Base-by-base conservation (phyloP, 2,329 filamentous ascomycete species). In the Fusarium duplospermum region DNA sequence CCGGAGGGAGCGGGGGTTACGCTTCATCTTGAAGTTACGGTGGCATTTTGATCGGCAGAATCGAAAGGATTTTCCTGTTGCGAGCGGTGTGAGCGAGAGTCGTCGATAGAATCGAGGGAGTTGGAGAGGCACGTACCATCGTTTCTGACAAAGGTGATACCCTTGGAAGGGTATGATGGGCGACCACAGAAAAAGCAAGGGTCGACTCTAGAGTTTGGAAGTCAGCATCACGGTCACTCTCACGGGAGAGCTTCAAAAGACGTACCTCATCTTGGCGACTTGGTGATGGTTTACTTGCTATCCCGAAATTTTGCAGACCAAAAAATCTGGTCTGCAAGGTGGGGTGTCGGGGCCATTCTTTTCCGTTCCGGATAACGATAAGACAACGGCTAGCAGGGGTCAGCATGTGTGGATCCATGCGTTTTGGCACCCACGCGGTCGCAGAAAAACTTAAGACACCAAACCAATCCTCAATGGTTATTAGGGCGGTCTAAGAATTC, bases 1-100 rank as follows among this genome's bases (percentile, higher is more conserved):
- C 85, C 95, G 96, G 78, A 98, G 90, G 85, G 98, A 98, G 83
- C 96, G 92, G 38, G 96, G 95, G 86, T 98, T 98, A 77, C 96
- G 92, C 93, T 98, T 98, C 94, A 97, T 97, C 86, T 97, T 96
- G 90, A 97, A 97, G 47, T 52, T 52, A 27, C 47, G 47, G 47
- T 52, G 47, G 47, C 47, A 52, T 52, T 52, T 52, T 52, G 47
- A 52, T 20, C 47, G 27, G 47, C 47, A 52, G 27, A 52, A 52
- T 31, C 47, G 47, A 31, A 52, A 52, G 47, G 47, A 52, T 31
- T 52, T 52, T 52, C 47, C 47, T 52, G 6, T 52, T 52, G 75
- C 62, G 70, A 16, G 72, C 57, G 52, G 47, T 45, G 60, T 61
- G 50, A 27, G 29, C 20, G 42, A 10, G 24, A 24, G 24, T 24